These are phyloP conservation scores for Neurospora sp. DNA, from an alignment of 495 filamentous ascomycete species.

Conservation along the genomic window DNA sequence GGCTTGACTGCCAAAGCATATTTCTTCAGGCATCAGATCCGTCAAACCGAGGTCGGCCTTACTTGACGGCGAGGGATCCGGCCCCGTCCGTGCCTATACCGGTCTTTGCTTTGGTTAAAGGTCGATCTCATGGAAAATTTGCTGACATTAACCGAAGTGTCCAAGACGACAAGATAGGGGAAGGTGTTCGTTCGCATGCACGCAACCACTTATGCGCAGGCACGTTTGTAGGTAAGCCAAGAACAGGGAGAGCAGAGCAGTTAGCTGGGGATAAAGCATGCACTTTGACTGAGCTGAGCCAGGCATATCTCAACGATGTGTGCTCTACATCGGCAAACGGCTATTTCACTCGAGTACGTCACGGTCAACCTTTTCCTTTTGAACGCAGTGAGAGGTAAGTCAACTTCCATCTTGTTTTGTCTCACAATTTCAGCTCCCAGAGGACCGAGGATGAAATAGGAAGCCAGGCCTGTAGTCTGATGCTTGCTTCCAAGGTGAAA, in stretches of 20 bases:
- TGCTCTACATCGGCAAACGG: background rate
- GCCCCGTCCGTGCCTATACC: background rate
- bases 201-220: too few relatives aligned
- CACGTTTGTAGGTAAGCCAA: background rate
- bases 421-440: background rate
- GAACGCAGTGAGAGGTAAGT: background rate
- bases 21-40: too few relatives aligned
- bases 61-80: too few relatives aligned
- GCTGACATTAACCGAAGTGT: background rate
- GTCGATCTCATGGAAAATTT: background rate
- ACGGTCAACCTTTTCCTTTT: background rate
- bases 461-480: too few relatives aligned
- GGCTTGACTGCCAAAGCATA: too few relatives aligned
- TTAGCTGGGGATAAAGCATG: background rate
- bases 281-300: background rate
- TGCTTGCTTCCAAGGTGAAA: background rate
- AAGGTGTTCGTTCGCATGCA: background rate
- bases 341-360: background rate
- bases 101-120: background rate
- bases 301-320: background rate
- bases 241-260: background rate
- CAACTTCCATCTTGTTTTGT: background rate
- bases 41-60: too few relatives aligned
- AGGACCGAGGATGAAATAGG: background rate
- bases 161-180: background rate